These are phyloP conservation scores for Epichloe scottii DNA, from an alignment of 2,329 filamentous ascomycete species.

Conservation along the genomic window DNA sequence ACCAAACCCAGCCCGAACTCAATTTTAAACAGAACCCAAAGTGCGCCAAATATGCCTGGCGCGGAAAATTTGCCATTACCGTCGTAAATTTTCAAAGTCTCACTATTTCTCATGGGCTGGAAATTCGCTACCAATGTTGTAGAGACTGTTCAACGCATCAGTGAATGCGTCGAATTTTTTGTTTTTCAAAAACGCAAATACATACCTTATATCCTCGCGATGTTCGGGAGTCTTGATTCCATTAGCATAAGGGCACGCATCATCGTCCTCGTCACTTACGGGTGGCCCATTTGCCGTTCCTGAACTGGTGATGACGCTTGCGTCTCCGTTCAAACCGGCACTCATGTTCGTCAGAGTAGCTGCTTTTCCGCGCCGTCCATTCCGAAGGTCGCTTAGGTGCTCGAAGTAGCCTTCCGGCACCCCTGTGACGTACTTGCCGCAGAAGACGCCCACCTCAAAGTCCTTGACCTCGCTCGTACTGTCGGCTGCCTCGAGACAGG, in stretches of 20 bases:
- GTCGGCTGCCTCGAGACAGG: constrained; percentile 58
- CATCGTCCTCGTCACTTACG: not conserved
- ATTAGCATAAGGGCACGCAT: not conserved
- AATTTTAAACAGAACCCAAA: too few relatives aligned
- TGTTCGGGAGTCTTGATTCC: not conserved
- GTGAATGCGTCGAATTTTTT: too few relatives aligned
- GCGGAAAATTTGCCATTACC: too few relatives aligned
- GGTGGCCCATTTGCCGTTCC: not conserved
- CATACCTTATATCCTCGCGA: constrained; percentile 6
- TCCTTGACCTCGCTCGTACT: constrained; percentile 39
- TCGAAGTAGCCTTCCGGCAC: constrained; percentile 74
- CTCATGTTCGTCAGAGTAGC: not conserved
- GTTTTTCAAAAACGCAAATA: not conserved
- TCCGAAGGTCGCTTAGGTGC: constrained; percentile 56
- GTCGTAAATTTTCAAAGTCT: too few relatives aligned
- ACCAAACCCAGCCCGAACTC: too few relatives aligned
- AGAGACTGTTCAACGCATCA: not conserved
- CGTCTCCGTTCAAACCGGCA: not conserved
- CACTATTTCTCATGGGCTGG: not conserved
- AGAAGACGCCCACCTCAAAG: constrained; percentile 90
- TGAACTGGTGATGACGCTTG: not conserved
- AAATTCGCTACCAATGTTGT: not conserved
- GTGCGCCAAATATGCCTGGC: too few relatives aligned
- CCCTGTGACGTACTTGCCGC: constrained; percentile 71
- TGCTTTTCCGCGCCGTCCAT: constrained; percentile 39